A percentile compares a stretch with the other conserved stretches of the same genome.
phyloP scores from a whole-genome alignment of 2,329 filamentous ascomycete genomes.

The Fusarium penzigii region DNA sequence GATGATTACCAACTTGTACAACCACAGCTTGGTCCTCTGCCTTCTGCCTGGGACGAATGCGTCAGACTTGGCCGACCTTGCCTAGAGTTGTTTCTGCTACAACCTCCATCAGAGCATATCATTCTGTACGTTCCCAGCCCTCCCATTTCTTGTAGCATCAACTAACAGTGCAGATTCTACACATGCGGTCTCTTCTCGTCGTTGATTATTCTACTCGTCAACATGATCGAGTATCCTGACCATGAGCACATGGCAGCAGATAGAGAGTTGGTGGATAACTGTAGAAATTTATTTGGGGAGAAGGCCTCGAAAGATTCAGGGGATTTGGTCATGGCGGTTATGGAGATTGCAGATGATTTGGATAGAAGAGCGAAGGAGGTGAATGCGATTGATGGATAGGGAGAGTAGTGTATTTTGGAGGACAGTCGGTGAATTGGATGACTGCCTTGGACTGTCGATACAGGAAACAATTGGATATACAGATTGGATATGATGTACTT shows the following conservation, averaged over 20 bases:
- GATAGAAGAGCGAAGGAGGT: background rate
- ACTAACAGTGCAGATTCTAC: background rate
- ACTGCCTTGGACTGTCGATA: too few species aligned
- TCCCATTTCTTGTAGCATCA: background rate
- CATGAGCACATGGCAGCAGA: background rate
- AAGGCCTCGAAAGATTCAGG: background rate
- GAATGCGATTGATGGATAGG: background rate
- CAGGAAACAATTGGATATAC: too few species aligned
- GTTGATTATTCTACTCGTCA: background rate
- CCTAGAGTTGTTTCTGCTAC: background rate
- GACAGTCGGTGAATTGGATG: too few species aligned
- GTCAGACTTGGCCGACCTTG: constrained; percentile 8
- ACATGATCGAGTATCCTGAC: background rate
- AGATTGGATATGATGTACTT: too few species aligned
- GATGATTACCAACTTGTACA: constrained; percentile 4
- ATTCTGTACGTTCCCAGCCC: background rate
- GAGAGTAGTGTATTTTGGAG: background rate
- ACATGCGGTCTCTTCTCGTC: background rate
- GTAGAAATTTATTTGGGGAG: background rate
- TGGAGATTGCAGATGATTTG: background rate
- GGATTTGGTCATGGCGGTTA: background rate
- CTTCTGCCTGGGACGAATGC: constrained; percentile 17
- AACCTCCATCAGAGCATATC: background rate
- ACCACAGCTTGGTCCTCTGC: constrained; percentile 9
- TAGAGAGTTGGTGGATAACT: background rate